phyloP scores from a whole-genome alignment of 1,284 basidiomycete genomes.

The Coniferiporia sulphurascens region DNA sequence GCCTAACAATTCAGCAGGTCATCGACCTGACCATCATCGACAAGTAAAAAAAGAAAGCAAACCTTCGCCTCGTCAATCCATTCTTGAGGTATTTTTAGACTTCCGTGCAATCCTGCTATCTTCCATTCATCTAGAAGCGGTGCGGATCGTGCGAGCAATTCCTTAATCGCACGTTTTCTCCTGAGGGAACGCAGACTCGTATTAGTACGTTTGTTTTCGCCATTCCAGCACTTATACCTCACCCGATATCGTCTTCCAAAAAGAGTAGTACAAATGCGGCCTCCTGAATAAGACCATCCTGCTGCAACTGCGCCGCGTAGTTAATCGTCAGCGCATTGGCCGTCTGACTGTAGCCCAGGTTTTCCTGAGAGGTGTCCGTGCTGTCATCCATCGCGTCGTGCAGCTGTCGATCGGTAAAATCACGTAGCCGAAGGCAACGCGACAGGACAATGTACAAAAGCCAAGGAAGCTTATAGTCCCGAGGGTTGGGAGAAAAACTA shows the following conservation, averaged over 20 bases:
- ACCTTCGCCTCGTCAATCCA: constrained; percentile 93
- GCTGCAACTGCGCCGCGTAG: constrained; percentile 88
- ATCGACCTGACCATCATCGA: constrained; percentile 10
- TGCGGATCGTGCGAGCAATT: constrained; percentile 75
- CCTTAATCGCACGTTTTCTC: constrained; percentile 77
- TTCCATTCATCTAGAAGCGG: constrained; percentile 64
- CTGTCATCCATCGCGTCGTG: constrained; percentile 38
- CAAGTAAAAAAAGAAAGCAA: constrained; percentile 15
- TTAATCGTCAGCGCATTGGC: constrained; percentile 81
- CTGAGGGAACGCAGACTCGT: constrained; percentile 34
- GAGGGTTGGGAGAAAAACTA: constrained; percentile 71
- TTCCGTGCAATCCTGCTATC: constrained; percentile 68
- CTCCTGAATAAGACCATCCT: constrained; percentile 76
- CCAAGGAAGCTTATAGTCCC: constrained; percentile 87
- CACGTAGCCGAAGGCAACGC: constrained; percentile 74
- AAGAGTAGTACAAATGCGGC: constrained; percentile 89
- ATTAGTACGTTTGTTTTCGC: neutral
- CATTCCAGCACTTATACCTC: constrained; percentile 26
- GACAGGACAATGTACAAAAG: constrained; percentile 89
- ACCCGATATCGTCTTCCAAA: constrained; percentile 77
- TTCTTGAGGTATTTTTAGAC: constrained; percentile 71
- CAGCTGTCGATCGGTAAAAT: constrained; percentile 72
- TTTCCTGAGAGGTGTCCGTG: constrained; percentile 41
- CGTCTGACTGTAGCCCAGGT: constrained; percentile 72
- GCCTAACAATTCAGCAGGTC: constrained; percentile 43